phyloP scores from a whole-genome alignment of 164 flowering plant species.

The Amborella trichopoda region DNA sequence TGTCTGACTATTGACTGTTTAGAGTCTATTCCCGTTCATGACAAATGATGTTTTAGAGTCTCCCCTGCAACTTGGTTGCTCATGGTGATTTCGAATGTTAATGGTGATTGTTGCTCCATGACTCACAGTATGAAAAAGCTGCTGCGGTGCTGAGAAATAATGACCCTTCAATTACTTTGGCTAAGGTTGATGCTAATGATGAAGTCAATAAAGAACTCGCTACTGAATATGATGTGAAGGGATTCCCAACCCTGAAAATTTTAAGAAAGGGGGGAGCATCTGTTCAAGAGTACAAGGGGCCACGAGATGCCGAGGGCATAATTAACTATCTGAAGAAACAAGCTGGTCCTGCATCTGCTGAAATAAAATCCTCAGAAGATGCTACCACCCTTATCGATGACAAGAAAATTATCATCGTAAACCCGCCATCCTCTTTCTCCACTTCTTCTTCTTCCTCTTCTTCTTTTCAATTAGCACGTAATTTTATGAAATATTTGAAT shows the following conservation, averaged over 20 bases:
- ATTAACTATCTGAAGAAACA: slow-evolving; percentile 66
- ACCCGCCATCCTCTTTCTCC: slow-evolving; percentile 18
- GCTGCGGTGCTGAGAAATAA: slow-evolving; percentile 52
- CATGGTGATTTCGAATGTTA: too few species aligned
- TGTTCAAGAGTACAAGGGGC: slow-evolving; percentile 81
- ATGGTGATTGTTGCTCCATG: background rate
- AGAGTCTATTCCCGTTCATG: too few species aligned
- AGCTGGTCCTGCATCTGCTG: slow-evolving; percentile 79
- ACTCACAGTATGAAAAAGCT: slow-evolving; percentile 80
- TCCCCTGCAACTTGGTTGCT: too few species aligned
- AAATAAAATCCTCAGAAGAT: slow-evolving; percentile 61
- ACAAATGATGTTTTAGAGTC: too few species aligned
- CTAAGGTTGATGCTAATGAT: slow-evolving; percentile 83
- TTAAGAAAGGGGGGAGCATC: slow-evolving; percentile 65
- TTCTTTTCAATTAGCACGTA: too few species aligned
- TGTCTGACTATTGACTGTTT: background rate
- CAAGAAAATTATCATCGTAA: slow-evolving; percentile 53
- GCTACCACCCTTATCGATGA: slow-evolving; percentile 36
- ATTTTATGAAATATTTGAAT: background rate
- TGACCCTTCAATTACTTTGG: slow-evolving; percentile 61
- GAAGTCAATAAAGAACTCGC: slow-evolving; percentile 65
- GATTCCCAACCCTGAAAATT: slow-evolving; percentile 83
- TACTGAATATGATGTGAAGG: slow-evolving; percentile 35
- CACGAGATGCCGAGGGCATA: slow-evolving; percentile 86
- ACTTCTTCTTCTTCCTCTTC: background rate